Base-by-base conservation (phyloP, 306 rosid genomes). In the Cyamopsis tetragonoloba region DNA sequence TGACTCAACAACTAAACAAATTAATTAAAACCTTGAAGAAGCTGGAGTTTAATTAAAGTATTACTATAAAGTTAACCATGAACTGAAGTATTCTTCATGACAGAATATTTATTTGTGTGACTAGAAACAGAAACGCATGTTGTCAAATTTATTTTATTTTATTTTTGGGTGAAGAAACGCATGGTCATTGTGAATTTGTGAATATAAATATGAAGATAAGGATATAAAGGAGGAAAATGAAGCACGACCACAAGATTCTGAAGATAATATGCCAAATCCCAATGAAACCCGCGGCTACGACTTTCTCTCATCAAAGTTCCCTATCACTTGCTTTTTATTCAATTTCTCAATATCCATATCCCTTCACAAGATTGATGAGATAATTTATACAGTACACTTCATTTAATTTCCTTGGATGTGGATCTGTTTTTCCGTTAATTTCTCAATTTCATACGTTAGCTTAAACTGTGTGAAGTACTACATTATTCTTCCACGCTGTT, bases 181-280 rank as follows among this genome's bases (percentile, higher is more conserved):
- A n/a, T n/a, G n/a, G n/a, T n/a, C n/a, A n/a, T n/a, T n/a, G n/a
- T n/a, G n/a, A n/a, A n/a, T n/a, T 26, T 15, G 71, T 46, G 46
- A 30, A 20, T 58, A 28, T 37, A 5, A 42, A 17, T 46, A 18
- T 54, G 54, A 73, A 73, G 82, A 82, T 84, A 82, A 70, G 72
- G 58, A 77, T 73, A n/a, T n/a, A n/a, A n/a, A 42, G 30, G 49
- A 68, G 15, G 54, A 56, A 80, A 75, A 71, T 79, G 77, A 81
- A 77, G 66, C 60, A 22, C 67, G 84, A 70, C 86, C 76, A 76
- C 81, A 72, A 62, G 73, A 66, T 62, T 66, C 39, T 65, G 49
- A 41, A 66, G 65, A 70, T 73, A 77, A 75, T 74, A 55, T 43
- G n/a, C n/a, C n/a, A n/a, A n/a, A 57, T 57, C 20, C 54, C 54